Conservation (phyloP, 202 grass and related monocot species). For the Zizania palustris region DNA sequence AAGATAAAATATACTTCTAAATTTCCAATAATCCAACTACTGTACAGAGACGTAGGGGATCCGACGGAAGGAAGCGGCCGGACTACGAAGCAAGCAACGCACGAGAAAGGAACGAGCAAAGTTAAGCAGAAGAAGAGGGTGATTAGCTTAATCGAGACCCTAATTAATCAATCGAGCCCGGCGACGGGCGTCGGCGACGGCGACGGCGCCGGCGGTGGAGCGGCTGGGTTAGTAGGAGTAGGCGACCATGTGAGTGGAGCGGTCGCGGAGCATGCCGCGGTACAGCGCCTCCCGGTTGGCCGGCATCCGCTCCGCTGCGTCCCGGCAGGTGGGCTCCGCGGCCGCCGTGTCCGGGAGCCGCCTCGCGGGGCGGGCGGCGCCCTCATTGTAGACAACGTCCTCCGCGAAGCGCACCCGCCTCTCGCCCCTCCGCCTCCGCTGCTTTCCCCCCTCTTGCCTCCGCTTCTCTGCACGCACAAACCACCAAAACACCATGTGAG, state of each 20-base stretch:
- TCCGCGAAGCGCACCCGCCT: slow-evolving; percentile 77
- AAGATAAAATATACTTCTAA: background rate
- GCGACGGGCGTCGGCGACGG: background rate
- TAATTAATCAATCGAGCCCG: background rate
- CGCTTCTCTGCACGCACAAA: slow-evolving; percentile 41
- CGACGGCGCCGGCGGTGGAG: too few relatives aligned
- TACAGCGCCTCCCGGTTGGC: slow-evolving; percentile 84
- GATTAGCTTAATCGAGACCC: background rate
- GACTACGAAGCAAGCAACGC: background rate
- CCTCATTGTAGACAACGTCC: slow-evolving; percentile 71
- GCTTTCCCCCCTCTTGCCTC: slow-evolving; percentile 7
- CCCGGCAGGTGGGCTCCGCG: slow-evolving; percentile 30
- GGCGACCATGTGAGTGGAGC: slow-evolving; percentile 54
- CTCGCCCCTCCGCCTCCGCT: slow-evolving; percentile 49
- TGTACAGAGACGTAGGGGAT: background rate
- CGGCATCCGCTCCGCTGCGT: slow-evolving; percentile 58
- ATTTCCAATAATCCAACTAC: background rate
- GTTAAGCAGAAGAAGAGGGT: background rate
- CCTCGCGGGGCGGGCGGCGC: slow-evolving; percentile 5
- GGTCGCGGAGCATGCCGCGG: slow-evolving; percentile 85
- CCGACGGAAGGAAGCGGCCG: background rate
- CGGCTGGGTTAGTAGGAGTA: slow-evolving; percentile 48
- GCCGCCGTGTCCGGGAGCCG: background rate
- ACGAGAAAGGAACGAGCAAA: background rate
- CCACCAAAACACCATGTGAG: background rate